Percentiles rank a stretch among this genome's conserved stretches.
Evolutionary conservation across 495 filamentous ascomycete genomes (phyloP).

Genomic region (Hypoxylon fuscum): DNA sequence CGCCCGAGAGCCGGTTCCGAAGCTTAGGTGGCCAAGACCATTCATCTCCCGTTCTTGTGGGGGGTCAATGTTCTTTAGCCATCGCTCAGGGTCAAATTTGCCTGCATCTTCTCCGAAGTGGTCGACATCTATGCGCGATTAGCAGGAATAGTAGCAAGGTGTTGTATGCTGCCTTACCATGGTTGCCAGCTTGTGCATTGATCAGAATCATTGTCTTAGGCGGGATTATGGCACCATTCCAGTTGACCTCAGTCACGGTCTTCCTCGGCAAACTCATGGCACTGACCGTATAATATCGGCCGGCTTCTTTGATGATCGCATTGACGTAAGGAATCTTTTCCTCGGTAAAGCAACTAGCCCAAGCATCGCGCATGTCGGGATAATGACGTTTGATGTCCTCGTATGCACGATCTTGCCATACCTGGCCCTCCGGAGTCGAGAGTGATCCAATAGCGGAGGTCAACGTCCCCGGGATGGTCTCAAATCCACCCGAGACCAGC

Average conservation of each 20-base stretch:
- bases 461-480: slow-evolving; percentile 61
- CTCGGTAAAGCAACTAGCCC: slow-evolving; percentile 54
- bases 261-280: slow-evolving; percentile 63
- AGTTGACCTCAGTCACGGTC: slow-evolving; percentile 61
- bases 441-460: slow-evolving; percentile 59
- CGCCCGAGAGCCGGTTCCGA: slow-evolving; percentile 62
- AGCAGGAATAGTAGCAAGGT: slow-evolving; percentile 1
- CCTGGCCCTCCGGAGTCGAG: slow-evolving; percentile 57
- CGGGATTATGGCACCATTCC: slow-evolving; percentile 65
- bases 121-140: slow-evolving; percentile 50
- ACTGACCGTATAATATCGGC: slow-evolving; percentile 64
- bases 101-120: slow-evolving; percentile 60
- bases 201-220: slow-evolving; percentile 64
- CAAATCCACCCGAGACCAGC: slow-evolving; percentile 62
- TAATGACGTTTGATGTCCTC: slow-evolving; percentile 63
- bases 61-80: slow-evolving; percentile 53
- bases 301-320: slow-evolving; percentile 63
- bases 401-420: slow-evolving; percentile 61
- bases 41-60: slow-evolving; percentile 47
- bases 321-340: slow-evolving; percentile 61
- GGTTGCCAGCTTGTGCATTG: slow-evolving; percentile 67
- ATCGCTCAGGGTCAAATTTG: slow-evolving; percentile 63
- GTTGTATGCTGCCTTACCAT: slow-evolving; percentile 50
- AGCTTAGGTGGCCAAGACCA: slow-evolving; percentile 59
- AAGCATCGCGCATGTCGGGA: slow-evolving; percentile 58